Evolutionary conservation across 352 stramenopile genomes (phyloP).

Genomic region (Pythium aquatile): DNA sequence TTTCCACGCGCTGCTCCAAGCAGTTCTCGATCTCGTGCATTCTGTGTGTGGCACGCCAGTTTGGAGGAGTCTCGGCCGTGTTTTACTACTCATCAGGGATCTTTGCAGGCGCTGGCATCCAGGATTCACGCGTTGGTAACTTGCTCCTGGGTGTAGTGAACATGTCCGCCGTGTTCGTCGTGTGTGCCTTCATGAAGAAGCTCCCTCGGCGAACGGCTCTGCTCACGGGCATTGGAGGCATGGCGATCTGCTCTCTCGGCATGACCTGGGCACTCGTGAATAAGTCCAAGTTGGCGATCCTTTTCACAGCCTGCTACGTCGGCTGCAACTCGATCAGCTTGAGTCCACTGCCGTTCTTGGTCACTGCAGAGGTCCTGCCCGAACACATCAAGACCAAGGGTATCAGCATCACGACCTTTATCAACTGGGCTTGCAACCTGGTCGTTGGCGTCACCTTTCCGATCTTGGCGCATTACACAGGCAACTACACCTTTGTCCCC

Average conservation of each 20-base stretch:
- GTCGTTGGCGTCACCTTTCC: slow-evolving; percentile 37
- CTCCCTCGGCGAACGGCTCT: slow-evolving; percentile 32
- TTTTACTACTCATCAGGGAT: slow-evolving; percentile 50
- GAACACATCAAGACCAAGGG: slow-evolving; percentile 40
- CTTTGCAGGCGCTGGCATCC: slow-evolving; percentile 36
- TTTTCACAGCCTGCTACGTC: slow-evolving; percentile 35
- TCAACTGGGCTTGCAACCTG: slow-evolving; percentile 43
- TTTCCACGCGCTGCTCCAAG: slow-evolving; percentile 31
- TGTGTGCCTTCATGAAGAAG: slow-evolving; percentile 33
- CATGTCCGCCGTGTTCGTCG: slow-evolving; percentile 26
- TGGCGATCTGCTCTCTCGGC: slow-evolving; percentile 34
- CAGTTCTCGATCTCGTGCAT: slow-evolving; percentile 40
- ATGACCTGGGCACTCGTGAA: slow-evolving; percentile 37
- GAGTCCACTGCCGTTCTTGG: slow-evolving; percentile 37
- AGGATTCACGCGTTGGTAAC: slow-evolving; percentile 37
- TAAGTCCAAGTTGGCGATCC: slow-evolving; percentile 26
- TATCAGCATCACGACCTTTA: slow-evolving; percentile 37
- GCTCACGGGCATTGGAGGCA: slow-evolving; percentile 33
- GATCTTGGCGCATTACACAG: slow-evolving; percentile 27
- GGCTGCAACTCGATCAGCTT: slow-evolving; percentile 41
- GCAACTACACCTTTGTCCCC: slow-evolving; percentile 39
- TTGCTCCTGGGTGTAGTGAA: slow-evolving; percentile 32
- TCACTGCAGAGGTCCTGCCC: slow-evolving; percentile 38
- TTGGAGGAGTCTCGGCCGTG: slow-evolving; percentile 37
- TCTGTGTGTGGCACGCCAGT: slow-evolving; percentile 35